A percentile compares a stretch with the other conserved stretches of the same genome.
Conservation (phyloP, 768 basidiomycete species). For the Suillus paluster region DNA sequence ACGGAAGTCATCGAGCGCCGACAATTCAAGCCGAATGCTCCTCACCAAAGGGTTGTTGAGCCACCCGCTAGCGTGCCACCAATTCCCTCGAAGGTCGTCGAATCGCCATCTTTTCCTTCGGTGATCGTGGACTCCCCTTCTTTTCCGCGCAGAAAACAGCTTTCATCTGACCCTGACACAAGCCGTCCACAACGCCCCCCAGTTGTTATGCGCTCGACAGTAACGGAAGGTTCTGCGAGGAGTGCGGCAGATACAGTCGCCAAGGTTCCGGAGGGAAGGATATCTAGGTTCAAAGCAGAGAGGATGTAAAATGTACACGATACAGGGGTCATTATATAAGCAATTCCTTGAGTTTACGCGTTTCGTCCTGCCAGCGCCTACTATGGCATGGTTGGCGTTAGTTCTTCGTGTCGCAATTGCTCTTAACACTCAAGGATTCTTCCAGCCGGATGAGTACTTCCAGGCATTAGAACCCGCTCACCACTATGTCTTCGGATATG, state of each 20-base stretch:
- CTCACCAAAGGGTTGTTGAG: slow-evolving; percentile 1
- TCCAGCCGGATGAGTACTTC: slow-evolving; percentile 97
- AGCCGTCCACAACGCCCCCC: slow-evolving; percentile 36
- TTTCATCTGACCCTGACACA: slow-evolving; percentile 25
- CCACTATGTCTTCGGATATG: slow-evolving; percentile 87
- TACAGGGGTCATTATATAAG: background rate
- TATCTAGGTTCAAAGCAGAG: slow-evolving; percentile 43
- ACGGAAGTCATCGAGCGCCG: slow-evolving; percentile 32
- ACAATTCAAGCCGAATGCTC: slow-evolving; percentile 17
- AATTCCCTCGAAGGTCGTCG: slow-evolving; percentile 10
- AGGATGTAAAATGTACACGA: slow-evolving; percentile 14
- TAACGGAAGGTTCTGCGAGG: slow-evolving; percentile 16
- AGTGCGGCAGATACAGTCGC: background rate
- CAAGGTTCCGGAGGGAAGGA: slow-evolving; percentile 12
- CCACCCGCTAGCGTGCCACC: slow-evolving; percentile 13
- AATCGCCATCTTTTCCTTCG: slow-evolving; percentile 13
- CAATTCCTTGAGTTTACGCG: background rate
- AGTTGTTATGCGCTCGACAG: slow-evolving; percentile 13
- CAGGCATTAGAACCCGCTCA: slow-evolving; percentile 95
- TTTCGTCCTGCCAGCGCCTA: background rate
- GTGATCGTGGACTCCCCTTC: slow-evolving; percentile 22
- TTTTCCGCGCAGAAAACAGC: slow-evolving; percentile 16
- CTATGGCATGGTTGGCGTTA: background rate
- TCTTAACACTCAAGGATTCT: slow-evolving; percentile 78
- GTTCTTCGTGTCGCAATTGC: slow-evolving; percentile 62